Evolutionary conservation across 257 asterid genomes (phyloP), one percentile per base, ranked within the genome.

Genomic region (Solanum chiquidenum): DNA sequence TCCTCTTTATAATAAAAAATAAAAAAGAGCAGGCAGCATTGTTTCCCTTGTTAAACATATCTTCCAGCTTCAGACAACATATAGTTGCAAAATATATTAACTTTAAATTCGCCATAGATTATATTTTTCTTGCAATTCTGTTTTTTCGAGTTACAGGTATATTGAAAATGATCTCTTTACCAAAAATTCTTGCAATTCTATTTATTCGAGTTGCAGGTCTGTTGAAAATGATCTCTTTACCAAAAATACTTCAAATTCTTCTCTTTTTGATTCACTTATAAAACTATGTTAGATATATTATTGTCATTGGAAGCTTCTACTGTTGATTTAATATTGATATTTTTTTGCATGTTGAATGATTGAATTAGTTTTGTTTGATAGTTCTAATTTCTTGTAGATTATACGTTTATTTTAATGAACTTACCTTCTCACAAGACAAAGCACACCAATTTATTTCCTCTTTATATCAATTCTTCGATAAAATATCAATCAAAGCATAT

Each of bases 81-180:
- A 49, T 49, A 13, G 60, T 49, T 49, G 21, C 21, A 49, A 49
- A 49, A 49, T 14, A 23, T 12, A 44, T 44, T 44, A 44, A 44
- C 52, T 44, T 44, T 12, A 44, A 44, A 44, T 44, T 44, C 16
- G 16, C 16, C 6, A 0, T 0, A 44, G 0, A 44, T 12, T 44
- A 44, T 44, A 44, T 4, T 44, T 58, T 46, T 20, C 9, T 55
- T 55, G n/a, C 60, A 5, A 16, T 6, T 20, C 9, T 16, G 4
- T 16, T 18, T 55, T 27, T 12, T 66, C 2, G 35, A 66, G 16
- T 6, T 1, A 55, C 0, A 18, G 4, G 0, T 55, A 1, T 55
- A 52, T 16, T 52, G 23, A 52, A 52, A 52, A 52, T 52, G 9
- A 5, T 52, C 23, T 52, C 4, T 14, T 49, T 49, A 16, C 1